Base-by-base conservation (phyloP, 192 early-diverging fungal genomes). In the Spizellomyces sp. region DNA sequence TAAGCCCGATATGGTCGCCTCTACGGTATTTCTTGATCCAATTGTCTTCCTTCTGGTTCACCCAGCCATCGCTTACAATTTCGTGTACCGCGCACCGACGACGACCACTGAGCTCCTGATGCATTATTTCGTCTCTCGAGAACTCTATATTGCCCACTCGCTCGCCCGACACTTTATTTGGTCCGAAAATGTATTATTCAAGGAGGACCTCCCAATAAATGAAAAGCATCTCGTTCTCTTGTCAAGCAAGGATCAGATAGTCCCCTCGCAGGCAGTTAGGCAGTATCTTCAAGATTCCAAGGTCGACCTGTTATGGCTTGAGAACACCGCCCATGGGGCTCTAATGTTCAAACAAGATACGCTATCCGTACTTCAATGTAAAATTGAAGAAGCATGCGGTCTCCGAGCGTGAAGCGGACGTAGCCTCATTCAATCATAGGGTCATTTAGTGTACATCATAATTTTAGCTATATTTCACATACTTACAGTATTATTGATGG, bases 41-140 rank as follows among this genome's bases (percentile, higher is more conserved):
- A 84, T 92, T 62, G 83, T 80, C 48, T 90, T 92, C 70, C 61
- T 86, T 36, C 76, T 91, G 4, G 87, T 84, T 66, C 83, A 88
- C 56, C 84, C 79, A 9, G 48, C 86, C 67, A 81, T 91, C 42
- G 85, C 86, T 19, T 86, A 81, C 64, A 91, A 92, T 67, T 75
- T 79, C 44, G 22, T 82, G 17, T 80, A 78, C 58, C 65, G 79
- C 3, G 15, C 36, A 19, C 79, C 81, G 7, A 21, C 55, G 10
- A 75, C 60, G 15, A 62, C 42, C 15, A 62, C 73, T 45, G 67
- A 81, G 56, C 62, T 73, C 41, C 57, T 89, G 10, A 85, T 90
- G 61, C 67, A 79, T 27, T 86, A 83, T 56, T 84, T 84, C 66
- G 89, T 81, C 19, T 78, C 84, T 46, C 58, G 86, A 14, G 90